Evolutionary conservation across 331 rosid species (phyloP), one percentile per base, ranked within the genome.

Genomic region (Pyracantha coccinea): DNA sequence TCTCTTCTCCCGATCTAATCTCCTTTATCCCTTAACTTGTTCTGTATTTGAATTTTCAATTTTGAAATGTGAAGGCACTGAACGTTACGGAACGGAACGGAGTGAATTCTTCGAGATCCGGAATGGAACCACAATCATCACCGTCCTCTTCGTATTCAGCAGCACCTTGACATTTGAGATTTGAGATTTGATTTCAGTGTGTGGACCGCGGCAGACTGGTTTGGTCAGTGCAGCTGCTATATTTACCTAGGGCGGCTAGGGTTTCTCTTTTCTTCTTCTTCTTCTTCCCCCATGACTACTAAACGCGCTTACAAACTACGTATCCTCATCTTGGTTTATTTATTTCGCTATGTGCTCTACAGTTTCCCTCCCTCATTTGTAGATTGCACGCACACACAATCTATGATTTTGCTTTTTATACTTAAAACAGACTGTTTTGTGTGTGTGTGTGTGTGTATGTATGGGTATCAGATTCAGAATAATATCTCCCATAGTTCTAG

Each of bases 241-340:
- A 47, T 47, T 47, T 47, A 47, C 3, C 8, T 50, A 19, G 75
- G 69, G 47, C 54, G 71, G 52, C 78, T 88, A 84, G 93, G 98
- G 88, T 84, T 89, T 88, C 82, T 25, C 54, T 38, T 38, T 38
- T 38, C 45, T 24, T 25, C 55, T 38, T 9, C 45, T 38, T 38
- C 45, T 50, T 59, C 66, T 50, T 57, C 27, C 21, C 32, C 80
- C 72, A 94, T 92, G 97, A 88, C 97, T 86, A 92, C 99, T 60
- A 94, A 94, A 83, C 97, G 99, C 72, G 99, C 99, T 66, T 94
- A 94, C 85, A 94, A 94, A 88, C 91, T 94, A 68, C 99, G 99
- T 94, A 94, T 94, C 99, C 99, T 82, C 28, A 44, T 60, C 64
- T 79, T 79, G 83, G 70, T 90, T 77, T 73, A 44, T 38, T 66